A percentile compares a stretch with the other conserved stretches of the same genome.
Evolutionary conservation across 208 protist genomes (phyloP).

Genomic region (Crithidia bombi): DNA sequence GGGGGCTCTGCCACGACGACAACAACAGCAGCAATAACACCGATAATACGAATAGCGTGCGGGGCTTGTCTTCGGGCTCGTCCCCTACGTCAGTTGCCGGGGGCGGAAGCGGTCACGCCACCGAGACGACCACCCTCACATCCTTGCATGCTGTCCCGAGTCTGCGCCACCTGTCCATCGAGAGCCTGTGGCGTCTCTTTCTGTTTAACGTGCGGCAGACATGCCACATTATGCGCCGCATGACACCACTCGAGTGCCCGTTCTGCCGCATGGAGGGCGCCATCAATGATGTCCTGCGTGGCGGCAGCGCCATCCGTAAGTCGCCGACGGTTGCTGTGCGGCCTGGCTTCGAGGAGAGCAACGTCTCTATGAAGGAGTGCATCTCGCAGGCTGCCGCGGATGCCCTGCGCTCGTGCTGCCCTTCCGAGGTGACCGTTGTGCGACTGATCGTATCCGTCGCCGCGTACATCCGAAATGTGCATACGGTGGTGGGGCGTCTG

Average conservation of each 20-base stretch:
- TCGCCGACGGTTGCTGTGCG: conserved; percentile 2
- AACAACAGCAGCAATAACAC: background rate
- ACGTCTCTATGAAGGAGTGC: conserved; percentile 9
- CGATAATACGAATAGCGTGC: background rate
- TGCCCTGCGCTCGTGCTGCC: conserved; percentile 31
- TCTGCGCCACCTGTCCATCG: conserved; percentile 50
- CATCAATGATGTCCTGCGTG: conserved; percentile 25
- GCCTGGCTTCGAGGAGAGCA: conserved; percentile 2
- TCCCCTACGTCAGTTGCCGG: background rate
- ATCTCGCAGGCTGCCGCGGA: conserved; percentile 35
- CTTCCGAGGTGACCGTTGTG: conserved; percentile 39
- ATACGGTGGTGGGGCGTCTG: conserved; percentile 24
- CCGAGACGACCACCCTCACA: background rate
- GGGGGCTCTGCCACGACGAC: conserved; percentile 16
- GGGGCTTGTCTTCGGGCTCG: background rate
- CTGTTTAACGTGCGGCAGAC: conserved; percentile 58
- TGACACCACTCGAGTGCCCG: conserved; percentile 36
- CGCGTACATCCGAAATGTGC: conserved; percentile 43
- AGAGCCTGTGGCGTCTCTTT: conserved; percentile 53
- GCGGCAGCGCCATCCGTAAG: conserved; percentile 16
- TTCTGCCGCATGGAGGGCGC: conserved; percentile 40
- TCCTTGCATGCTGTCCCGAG: conserved; percentile 41
- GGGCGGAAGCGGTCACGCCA: background rate
- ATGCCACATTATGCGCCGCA: conserved; percentile 38
- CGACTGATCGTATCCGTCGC: conserved; percentile 46